Evolutionary conservation across 257 asterid genomes (phyloP).

Genomic region (Gardenia jasminoides): DNA sequence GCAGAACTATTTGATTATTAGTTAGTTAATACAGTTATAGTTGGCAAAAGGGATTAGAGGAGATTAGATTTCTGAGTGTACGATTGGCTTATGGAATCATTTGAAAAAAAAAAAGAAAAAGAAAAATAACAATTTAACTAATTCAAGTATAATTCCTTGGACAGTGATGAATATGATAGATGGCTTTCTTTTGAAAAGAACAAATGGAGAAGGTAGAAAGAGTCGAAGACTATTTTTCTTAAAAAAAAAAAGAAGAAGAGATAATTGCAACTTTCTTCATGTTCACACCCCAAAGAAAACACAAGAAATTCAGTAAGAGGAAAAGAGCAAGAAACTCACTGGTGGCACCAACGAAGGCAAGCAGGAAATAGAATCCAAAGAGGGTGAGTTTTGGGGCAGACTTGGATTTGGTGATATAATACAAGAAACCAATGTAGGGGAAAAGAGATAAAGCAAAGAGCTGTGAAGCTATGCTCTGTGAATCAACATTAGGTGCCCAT

Average conservation of each 20-base stretch:
- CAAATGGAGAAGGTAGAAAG: neutral
- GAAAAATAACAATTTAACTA: too few species aligned
- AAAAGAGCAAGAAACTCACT: constrained; percentile 44
- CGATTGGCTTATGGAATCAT: too few species aligned
- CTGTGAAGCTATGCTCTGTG: constrained; percentile 82
- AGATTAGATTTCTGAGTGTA: too few species aligned
- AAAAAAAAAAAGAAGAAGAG: too few species aligned
- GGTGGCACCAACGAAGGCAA: constrained; percentile 86
- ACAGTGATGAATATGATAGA: too few species aligned
- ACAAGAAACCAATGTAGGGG: constrained; percentile 85
- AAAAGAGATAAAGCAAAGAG: constrained; percentile 82
- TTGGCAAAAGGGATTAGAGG: too few species aligned
- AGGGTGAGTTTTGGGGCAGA: constrained; percentile 92
- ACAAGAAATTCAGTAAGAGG: neutral
- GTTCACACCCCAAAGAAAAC: neutral
- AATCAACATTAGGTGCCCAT: constrained; percentile 86
- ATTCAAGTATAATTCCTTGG: too few species aligned
- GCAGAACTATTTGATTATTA: too few species aligned
- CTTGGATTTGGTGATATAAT: constrained; percentile 78
- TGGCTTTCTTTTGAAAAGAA: too few species aligned
- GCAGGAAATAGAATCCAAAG: constrained; percentile 92
- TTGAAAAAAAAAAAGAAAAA: too few species aligned
- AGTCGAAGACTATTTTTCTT: neutral
- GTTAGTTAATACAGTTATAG: too few species aligned
- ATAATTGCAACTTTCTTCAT: neutral